phyloP scores from a whole-genome alignment of 1,284 basidiomycete genomes.

The Fomitopsis palustris region DNA sequence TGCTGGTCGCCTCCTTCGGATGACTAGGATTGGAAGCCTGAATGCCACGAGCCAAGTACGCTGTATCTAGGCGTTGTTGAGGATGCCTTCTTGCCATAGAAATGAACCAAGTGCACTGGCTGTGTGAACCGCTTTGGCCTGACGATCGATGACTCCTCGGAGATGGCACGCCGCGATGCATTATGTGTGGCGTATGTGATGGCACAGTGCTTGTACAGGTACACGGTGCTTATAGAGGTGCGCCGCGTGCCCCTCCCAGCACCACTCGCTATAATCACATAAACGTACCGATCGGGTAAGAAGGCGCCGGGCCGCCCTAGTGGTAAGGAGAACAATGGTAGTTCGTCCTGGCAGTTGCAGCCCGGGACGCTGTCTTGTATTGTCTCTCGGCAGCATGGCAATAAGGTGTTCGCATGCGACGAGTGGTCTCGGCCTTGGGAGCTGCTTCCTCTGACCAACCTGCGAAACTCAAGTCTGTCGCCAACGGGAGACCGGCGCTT shows the following conservation, averaged over 20 bases:
- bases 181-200: background rate
- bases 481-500: background rate
- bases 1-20: background rate
- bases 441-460: slow-evolving; percentile 17
- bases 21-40: background rate
- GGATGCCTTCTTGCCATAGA: background rate
- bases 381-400: too few relatives aligned
- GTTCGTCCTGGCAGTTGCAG: too few relatives aligned
- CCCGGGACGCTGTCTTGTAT: too few relatives aligned
- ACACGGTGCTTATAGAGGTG: too few relatives aligned
- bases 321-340: too few relatives aligned
- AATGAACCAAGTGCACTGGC: background rate
- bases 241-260: too few relatives aligned
- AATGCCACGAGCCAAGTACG: background rate
- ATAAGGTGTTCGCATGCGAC: too few relatives aligned
- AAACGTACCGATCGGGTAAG: too few relatives aligned
- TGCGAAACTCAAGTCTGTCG: too few relatives aligned
- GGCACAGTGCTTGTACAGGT: too few relatives aligned
- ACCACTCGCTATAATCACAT: too few relatives aligned
- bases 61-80: background rate
- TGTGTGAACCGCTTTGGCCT: background rate
- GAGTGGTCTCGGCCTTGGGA: background rate
- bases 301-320: too few relatives aligned
- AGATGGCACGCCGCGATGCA: background rate
- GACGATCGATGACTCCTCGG: background rate